Percentiles rank a stretch among this genome's conserved stretches.
Conservation (phyloP, 2,329 filamentous ascomycete species). For the Dissoconium aciculare region DNA sequence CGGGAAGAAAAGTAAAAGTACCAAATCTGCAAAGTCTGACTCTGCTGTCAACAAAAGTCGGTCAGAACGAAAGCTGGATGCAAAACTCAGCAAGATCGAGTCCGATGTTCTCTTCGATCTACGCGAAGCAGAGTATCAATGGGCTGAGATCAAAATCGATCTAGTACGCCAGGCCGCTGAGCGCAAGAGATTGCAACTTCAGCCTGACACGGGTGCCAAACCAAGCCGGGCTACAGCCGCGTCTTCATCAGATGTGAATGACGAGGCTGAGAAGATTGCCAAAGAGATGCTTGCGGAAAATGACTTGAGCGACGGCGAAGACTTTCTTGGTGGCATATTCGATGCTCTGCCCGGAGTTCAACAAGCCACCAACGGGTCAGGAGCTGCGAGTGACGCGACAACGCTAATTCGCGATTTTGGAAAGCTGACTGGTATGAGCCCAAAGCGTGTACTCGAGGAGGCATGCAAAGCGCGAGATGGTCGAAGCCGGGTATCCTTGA, state of each 20-base stretch:
- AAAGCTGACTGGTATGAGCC: slow-evolving; percentile 61
- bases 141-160: slow-evolving; percentile 30
- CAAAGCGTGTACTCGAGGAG: slow-evolving; percentile 66
- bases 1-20: slow-evolving; percentile 38
- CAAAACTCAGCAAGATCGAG: slow-evolving; percentile 63
- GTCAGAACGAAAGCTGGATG: slow-evolving; percentile 49
- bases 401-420: slow-evolving; percentile 68
- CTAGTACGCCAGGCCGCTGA: slow-evolving; percentile 28
- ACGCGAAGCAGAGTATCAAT: slow-evolving; percentile 31
- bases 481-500: slow-evolving; percentile 51
- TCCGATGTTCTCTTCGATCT: slow-evolving; percentile 41
- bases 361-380: slow-evolving; percentile 1
- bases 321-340: slow-evolving; percentile 44
- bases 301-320: slow-evolving; percentile 42
- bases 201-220: slow-evolving; percentile 7
- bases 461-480: slow-evolving; percentile 72
- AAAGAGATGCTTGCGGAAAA: slow-evolving; percentile 22
- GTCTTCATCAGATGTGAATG: slow-evolving; percentile 33
- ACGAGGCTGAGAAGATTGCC: slow-evolving; percentile 29
- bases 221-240: neutral
- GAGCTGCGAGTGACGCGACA: slow-evolving; percentile 25
- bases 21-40: slow-evolving; percentile 21
- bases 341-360: slow-evolving; percentile 24
- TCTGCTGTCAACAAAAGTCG: slow-evolving; percentile 17
- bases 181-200: slow-evolving; percentile 18